A percentile compares a stretch with the other conserved stretches of the same genome.
Conservation (phyloP, 176 grass and related monocot genomes). For the Thalia dealbata region DNA sequence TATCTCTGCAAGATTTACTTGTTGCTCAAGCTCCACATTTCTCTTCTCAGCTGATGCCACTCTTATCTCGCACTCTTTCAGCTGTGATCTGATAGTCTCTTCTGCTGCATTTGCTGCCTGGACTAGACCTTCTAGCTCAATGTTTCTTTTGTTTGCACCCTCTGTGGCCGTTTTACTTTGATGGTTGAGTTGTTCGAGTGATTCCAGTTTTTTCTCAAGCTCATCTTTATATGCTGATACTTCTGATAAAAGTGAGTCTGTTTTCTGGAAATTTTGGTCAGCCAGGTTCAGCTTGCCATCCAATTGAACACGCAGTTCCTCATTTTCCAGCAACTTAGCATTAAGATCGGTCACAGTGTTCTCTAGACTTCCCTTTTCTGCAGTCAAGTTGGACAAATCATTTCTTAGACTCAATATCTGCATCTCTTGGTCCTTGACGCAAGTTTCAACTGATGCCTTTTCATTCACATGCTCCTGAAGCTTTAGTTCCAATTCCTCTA, state of each 20-base stretch:
- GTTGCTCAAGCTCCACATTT: conserved; percentile 37
- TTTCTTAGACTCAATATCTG: conserved; percentile 40
- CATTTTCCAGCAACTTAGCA: conserved; percentile 32
- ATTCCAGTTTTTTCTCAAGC: conserved; percentile 57
- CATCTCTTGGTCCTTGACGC: conserved; percentile 38
- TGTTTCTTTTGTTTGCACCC: conserved; percentile 27
- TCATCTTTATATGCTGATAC: conserved; percentile 55
- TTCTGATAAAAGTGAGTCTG: conserved; percentile 50
- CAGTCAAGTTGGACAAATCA: conserved; percentile 40
- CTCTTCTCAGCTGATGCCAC: conserved; percentile 52
- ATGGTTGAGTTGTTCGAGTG: conserved; percentile 45
- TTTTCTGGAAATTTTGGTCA: conserved; percentile 43
- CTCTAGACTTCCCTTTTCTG: conserved; percentile 43
- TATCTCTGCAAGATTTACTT: conserved; percentile 28
- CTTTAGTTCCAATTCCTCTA: conserved; percentile 38
- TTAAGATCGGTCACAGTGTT: conserved; percentile 44
- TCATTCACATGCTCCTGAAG: conserved; percentile 47
- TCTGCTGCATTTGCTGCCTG: conserved; percentile 45
- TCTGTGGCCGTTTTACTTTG: conserved; percentile 42
- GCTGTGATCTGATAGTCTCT: conserved; percentile 41
- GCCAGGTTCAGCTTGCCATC: conserved; percentile 47
- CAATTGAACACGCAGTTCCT: conserved; percentile 32
- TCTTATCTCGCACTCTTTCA: conserved; percentile 49
- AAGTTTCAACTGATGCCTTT: conserved; percentile 42
- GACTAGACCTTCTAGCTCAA: conserved; percentile 53